Conservation (phyloP, 176 grass and related monocot genomes). For the Cocos nucifera region DNA sequence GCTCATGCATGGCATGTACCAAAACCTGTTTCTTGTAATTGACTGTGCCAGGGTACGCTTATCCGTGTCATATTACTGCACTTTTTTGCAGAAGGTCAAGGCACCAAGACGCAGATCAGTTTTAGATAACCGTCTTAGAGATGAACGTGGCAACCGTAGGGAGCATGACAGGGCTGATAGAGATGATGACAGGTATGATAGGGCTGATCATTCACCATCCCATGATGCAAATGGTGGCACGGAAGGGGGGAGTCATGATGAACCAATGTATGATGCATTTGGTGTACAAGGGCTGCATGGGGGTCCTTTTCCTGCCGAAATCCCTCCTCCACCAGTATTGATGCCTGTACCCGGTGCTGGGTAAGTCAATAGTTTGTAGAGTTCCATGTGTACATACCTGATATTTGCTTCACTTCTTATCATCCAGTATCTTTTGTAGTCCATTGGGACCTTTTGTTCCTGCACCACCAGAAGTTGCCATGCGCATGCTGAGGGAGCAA, state of each 20-base stretch:
- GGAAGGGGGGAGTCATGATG: slow-evolving; percentile 34
- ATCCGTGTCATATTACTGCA: not conserved
- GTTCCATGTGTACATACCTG: too few species aligned
- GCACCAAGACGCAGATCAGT: slow-evolving; percentile 42
- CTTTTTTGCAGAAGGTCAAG: slow-evolving; percentile 46
- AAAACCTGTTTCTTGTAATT: too few species aligned
- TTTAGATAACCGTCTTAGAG: slow-evolving; percentile 55
- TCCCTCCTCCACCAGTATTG: slow-evolving; percentile 74
- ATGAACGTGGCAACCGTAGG: slow-evolving; percentile 56
- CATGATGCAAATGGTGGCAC: slow-evolving; percentile 40
- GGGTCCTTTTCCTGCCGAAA: slow-evolving; percentile 62
- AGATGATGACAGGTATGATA: slow-evolving; percentile 63
- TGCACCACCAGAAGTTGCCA: slow-evolving; percentile 95
- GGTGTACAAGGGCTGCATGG: slow-evolving; percentile 46
- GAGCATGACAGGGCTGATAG: slow-evolving; percentile 61
- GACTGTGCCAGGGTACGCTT: too few species aligned
- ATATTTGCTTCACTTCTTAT: too few species aligned
- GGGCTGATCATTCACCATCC: slow-evolving; percentile 47
- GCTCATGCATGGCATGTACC: too few species aligned
- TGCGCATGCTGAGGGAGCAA: slow-evolving; percentile 93
- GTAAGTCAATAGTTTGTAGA: slow-evolving; percentile 22
- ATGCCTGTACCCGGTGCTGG: slow-evolving; percentile 97
- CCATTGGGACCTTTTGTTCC: slow-evolving; percentile 96
- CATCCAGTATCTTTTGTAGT: slow-evolving; percentile 22
- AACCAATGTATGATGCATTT: slow-evolving; percentile 75